A percentile compares a stretch with the other conserved stretches of the same genome.
phyloP scores from a whole-genome alignment of 768 basidiomycete genomes.

The Mycena leptocephala region DNA sequence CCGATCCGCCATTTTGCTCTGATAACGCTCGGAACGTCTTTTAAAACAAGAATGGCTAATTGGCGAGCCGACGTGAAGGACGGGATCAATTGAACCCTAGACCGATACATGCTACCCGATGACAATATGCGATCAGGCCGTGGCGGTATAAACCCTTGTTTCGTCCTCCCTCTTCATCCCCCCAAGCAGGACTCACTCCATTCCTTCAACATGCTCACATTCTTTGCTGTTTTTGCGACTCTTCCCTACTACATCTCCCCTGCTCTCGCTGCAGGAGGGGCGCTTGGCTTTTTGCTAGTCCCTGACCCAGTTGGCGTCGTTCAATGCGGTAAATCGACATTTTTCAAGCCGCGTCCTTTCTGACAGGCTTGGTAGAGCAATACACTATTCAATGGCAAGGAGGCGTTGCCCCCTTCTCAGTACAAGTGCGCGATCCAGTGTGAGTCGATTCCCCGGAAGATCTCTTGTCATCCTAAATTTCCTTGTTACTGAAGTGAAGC shows the following conservation, averaged over 20 bases:
- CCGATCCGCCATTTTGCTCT: too few relatives aligned
- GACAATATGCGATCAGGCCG: neutral
- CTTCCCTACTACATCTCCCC: neutral
- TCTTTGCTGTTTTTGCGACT: neutral
- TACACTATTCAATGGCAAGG: slow-evolving; percentile 4
- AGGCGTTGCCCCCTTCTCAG: neutral
- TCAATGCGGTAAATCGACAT: slow-evolving; percentile 2
- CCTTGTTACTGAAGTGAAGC: neutral
- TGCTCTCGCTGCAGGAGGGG: slow-evolving; percentile 6
- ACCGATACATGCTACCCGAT: neutral
- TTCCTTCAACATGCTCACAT: slow-evolving; percentile 19
- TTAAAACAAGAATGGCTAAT: too few relatives aligned
- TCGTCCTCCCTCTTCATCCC: neutral
- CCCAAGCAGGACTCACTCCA: neutral
- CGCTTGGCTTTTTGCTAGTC: neutral
- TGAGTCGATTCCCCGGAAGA: neutral
- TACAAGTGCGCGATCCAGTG: neutral
- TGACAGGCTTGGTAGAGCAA: neutral
- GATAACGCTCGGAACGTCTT: too few relatives aligned
- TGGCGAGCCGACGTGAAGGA: too few relatives aligned
- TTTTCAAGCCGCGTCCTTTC: neutral
- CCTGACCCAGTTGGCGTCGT: neutral
- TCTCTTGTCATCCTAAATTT: neutral
- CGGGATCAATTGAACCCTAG: slow-evolving; percentile 9
- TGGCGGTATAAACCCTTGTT: neutral